Percentiles rank a stretch among this genome's conserved stretches.
Evolutionary conservation across 2,329 filamentous ascomycete species (phyloP).

Genomic region (Onygenales sp.): DNA sequence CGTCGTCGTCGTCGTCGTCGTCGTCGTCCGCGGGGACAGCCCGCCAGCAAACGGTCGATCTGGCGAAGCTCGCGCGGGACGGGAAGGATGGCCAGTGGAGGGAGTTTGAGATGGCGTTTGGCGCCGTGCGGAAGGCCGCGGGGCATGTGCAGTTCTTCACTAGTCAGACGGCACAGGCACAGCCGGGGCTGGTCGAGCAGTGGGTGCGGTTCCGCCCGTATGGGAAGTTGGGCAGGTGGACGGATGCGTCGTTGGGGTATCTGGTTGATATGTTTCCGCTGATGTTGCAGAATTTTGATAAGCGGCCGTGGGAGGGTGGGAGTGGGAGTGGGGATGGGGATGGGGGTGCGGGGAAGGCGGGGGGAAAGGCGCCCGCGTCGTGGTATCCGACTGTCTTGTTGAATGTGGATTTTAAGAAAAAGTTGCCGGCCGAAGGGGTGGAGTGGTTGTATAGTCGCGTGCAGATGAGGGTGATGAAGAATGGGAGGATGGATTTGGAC

Average conservation of each 20-base stretch:
- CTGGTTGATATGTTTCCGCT: constrained; percentile 61
- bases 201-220: constrained; percentile 55
- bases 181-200: constrained; percentile 43
- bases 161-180: constrained; percentile 14
- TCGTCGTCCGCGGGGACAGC: not conserved
- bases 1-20: constrained; percentile 9
- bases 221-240: constrained; percentile 43
- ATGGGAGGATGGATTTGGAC: constrained; percentile 67
- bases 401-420: constrained; percentile 69
- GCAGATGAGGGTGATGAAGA: constrained; percentile 55
- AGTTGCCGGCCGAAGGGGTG: constrained; percentile 56
- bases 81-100: constrained; percentile 37
- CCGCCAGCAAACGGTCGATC: constrained; percentile 2
- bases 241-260: constrained; percentile 54
- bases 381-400: constrained; percentile 72
- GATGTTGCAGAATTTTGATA: constrained; percentile 46
- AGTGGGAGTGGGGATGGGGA: constrained; percentile 8
- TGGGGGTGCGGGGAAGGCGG: constrained; percentile 16
- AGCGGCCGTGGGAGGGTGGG: constrained; percentile 11
- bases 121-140: constrained; percentile 39
- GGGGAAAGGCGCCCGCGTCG: constrained; percentile 32
- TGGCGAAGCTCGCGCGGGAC: constrained; percentile 35
- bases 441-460: constrained; percentile 64
- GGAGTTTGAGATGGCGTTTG: constrained; percentile 20
- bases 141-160: constrained; percentile 44